Evolutionary conservation across 148 eudicot genomes (phyloP).

Genomic region (Amaranthus hypochondriacus): DNA sequence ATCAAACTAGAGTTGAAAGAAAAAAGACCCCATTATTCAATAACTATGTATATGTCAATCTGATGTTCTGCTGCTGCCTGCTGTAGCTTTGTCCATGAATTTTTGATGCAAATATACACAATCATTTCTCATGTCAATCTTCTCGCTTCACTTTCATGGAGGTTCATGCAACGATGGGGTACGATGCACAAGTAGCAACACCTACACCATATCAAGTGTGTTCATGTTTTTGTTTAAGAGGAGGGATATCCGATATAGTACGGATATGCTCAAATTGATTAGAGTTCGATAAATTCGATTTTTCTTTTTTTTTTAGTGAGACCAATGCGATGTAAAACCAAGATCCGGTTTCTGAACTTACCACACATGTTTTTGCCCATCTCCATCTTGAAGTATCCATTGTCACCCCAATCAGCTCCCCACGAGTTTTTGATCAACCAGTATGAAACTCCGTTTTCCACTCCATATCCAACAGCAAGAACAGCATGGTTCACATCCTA

Average conservation of each 20-base stretch:
- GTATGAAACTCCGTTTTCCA: constrained; percentile 71
- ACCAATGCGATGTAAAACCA: too few species aligned
- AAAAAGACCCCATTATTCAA: background rate
- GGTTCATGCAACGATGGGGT: constrained; percentile 59
- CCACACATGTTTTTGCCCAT: constrained; percentile 99
- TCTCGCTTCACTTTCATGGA: background rate
- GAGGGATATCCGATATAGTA: too few species aligned
- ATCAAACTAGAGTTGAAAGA: background rate
- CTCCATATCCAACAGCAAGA: constrained; percentile 96
- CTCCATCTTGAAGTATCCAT: constrained; percentile 96
- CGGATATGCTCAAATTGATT: too few species aligned
- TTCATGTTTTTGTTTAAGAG: too few species aligned
- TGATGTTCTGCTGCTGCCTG: background rate
- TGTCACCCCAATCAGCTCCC: constrained; percentile 92
- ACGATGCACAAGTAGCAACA: constrained; percentile 94
- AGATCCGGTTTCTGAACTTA: constrained; percentile 29
- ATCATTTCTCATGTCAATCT: background rate
- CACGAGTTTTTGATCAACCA: constrained; percentile 99
- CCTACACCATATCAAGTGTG: constrained; percentile 42
- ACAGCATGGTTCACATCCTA: constrained; percentile 99
- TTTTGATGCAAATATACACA: background rate
- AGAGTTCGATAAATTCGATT: too few species aligned
- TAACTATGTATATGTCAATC: constrained; percentile 6
- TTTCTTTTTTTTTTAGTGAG: too few species aligned
- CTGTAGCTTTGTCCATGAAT: background rate